phyloP scores from a whole-genome alignment of 768 basidiomycete genomes.

The Suillus ampliporus region DNA sequence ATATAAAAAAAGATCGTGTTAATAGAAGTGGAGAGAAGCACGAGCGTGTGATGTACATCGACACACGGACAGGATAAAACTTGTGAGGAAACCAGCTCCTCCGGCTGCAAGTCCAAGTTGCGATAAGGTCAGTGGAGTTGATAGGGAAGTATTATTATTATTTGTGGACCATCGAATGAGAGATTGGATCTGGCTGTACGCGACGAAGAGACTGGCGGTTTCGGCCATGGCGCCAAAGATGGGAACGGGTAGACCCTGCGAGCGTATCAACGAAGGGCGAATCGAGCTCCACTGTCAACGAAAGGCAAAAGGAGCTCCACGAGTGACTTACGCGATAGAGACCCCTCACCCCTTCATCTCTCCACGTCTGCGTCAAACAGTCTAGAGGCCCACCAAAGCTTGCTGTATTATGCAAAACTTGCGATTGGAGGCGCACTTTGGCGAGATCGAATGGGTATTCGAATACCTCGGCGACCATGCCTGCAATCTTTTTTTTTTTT shows the following conservation, averaged over 20 bases:
- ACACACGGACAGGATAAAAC: slow-evolving; percentile 75
- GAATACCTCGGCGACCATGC: slow-evolving; percentile 85
- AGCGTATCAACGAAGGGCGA: slow-evolving; percentile 7
- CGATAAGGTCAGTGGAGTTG: slow-evolving; percentile 52
- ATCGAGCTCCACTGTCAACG: slow-evolving; percentile 9
- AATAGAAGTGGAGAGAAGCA: slow-evolving; percentile 6
- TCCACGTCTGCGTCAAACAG: slow-evolving; percentile 64
- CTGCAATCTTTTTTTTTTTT: slow-evolving; percentile 65
- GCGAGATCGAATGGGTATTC: slow-evolving; percentile 94
- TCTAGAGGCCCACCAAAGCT: slow-evolving; percentile 65
- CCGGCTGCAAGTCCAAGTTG: slow-evolving; percentile 80
- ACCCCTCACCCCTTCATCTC: slow-evolving; percentile 60
- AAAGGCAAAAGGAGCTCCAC: slow-evolving; percentile 6
- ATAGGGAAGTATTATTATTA: too few species aligned
- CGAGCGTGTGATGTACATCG: too few species aligned
- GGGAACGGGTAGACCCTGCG: slow-evolving; percentile 83
- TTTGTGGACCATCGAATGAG: slow-evolving; percentile 53
- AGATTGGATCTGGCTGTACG: slow-evolving; percentile 75
- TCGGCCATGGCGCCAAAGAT: slow-evolving; percentile 88
- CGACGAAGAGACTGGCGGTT: slow-evolving; percentile 83
- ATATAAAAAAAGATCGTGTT: slow-evolving; percentile 11
- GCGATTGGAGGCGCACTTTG: slow-evolving; percentile 90
- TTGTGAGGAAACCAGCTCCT: slow-evolving; percentile 79
- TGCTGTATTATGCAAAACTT: slow-evolving; percentile 71
- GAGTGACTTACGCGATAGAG: slow-evolving; percentile 52